A percentile compares a stretch with the other conserved stretches of the same genome.
Conservation (phyloP, 2,329 filamentous ascomycete species). For the Madurella fahalii region DNA sequence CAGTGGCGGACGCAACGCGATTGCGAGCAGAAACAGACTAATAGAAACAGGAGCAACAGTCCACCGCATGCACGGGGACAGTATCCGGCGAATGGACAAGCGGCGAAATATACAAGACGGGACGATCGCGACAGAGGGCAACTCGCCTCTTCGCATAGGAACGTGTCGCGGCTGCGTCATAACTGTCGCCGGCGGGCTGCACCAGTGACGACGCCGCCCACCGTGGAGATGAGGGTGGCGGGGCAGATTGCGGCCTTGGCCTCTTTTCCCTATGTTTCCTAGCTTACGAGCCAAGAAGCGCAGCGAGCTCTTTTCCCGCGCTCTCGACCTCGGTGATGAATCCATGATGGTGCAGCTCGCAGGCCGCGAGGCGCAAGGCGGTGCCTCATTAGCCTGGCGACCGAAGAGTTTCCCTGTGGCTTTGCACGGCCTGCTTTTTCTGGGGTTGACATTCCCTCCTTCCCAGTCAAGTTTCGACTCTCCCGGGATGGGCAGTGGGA, state of each 20-base stretch:
- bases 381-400: too few relatives aligned
- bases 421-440: not conserved
- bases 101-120: not conserved
- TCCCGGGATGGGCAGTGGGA: not conserved
- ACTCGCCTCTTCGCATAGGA: not conserved
- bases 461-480: not conserved
- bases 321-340: too few relatives aligned
- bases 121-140: not conserved
- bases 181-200: not conserved
- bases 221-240: too few relatives aligned
- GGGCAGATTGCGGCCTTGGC: too few relatives aligned
- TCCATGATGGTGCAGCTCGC: too few relatives aligned
- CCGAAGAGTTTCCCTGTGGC: too few relatives aligned
- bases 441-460: not conserved
- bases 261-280: too few relatives aligned
- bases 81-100: not conserved
- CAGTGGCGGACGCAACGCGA: not conserved
- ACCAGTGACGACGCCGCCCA: not conserved
- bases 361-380: too few relatives aligned
- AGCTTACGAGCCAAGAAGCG: too few relatives aligned
- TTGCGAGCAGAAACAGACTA: not conserved
- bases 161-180: constrained; percentile 3
- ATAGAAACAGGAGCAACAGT: not conserved
- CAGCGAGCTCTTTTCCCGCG: too few relatives aligned
- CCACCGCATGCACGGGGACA: not conserved